phyloP scores from a whole-genome alignment of 768 basidiomycete species.

The Auriscalpium microsporum region DNA sequence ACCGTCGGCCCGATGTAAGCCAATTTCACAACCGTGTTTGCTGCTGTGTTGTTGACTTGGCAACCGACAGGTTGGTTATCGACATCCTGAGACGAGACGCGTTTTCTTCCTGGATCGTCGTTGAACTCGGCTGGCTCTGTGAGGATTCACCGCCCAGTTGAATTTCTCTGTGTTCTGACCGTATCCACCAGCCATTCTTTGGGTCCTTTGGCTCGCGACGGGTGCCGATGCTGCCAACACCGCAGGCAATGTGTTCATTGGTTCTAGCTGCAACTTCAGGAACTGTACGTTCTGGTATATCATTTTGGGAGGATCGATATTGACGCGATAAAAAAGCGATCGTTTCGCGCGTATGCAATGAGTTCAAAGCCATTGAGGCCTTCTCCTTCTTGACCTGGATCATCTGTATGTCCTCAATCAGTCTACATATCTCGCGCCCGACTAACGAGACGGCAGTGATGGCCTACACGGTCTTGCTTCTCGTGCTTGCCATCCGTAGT shows the following conservation, averaged over 20 bases:
- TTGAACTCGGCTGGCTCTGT: slow-evolving; percentile 32
- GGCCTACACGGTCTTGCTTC: slow-evolving; percentile 22
- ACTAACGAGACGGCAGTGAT: slow-evolving; percentile 21
- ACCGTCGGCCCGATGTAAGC: neutral
- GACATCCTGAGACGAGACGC: slow-evolving; percentile 29
- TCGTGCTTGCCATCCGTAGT: slow-evolving; percentile 20
- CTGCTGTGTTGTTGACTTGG: neutral
- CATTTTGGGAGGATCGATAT: neutral
- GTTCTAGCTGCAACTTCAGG: slow-evolving; percentile 7
- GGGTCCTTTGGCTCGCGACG: slow-evolving; percentile 32
- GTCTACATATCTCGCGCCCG: neutral
- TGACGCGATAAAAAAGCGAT: slow-evolving; percentile 5
- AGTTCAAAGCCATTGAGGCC: slow-evolving; percentile 25
- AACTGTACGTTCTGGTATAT: neutral
- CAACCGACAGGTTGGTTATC: slow-evolving; percentile 23
- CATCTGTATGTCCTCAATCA: slow-evolving; percentile 18
- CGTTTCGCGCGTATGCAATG: slow-evolving; percentile 17
- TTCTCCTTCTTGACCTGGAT: slow-evolving; percentile 31
- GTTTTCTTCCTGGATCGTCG: slow-evolving; percentile 29
- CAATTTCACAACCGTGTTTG: neutral
- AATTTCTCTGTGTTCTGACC: neutral
- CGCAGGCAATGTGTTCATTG: neutral
- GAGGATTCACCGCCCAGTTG: slow-evolving; percentile 3
- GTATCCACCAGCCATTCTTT: slow-evolving; percentile 20
- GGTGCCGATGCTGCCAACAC: slow-evolving; percentile 22